phyloP scores from a whole-genome alignment of 768 basidiomycete species.

The Trametes maxima region DNA sequence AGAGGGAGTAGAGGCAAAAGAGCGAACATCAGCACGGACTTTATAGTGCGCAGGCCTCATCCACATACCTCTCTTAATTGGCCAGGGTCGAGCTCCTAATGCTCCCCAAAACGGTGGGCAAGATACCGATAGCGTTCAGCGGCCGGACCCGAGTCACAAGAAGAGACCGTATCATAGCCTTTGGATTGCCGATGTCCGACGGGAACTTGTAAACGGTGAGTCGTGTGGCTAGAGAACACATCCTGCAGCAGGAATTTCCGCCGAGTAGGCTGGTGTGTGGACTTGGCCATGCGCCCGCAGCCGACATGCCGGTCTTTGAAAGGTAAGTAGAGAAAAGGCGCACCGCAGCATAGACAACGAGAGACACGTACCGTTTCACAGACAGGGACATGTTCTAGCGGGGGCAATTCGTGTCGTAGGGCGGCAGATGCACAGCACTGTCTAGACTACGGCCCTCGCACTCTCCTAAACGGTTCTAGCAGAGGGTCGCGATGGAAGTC shows the following conservation, averaged over 20 bases:
- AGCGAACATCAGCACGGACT: background rate
- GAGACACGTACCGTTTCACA: background rate
- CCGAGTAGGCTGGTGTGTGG: background rate
- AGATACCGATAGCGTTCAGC: constrained; percentile 14
- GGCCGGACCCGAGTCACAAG: constrained; percentile 10
- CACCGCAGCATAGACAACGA: background rate
- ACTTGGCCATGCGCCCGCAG: background rate
- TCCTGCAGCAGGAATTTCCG: background rate
- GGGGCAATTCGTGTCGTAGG: background rate
- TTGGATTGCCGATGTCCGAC: constrained; percentile 19
- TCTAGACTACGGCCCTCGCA: background rate
- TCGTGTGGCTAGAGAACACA: background rate
- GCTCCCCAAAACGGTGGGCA: constrained; percentile 4
- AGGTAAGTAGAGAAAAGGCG: background rate
- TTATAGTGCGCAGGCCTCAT: constrained; percentile 9
- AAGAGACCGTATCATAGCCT: constrained; percentile 12
- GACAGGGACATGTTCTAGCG: background rate
- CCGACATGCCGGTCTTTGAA: background rate
- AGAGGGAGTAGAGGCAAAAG: background rate
- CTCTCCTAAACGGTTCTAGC: background rate
- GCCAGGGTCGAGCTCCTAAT: constrained; percentile 2
- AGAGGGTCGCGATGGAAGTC: background rate
- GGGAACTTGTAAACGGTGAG: background rate
- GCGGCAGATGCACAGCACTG: background rate
- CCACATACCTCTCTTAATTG: constrained; percentile 7